Evolutionary conservation across 73 alveolate genomes (phyloP).

Genomic region (Paramecium sonneborni): DNA sequence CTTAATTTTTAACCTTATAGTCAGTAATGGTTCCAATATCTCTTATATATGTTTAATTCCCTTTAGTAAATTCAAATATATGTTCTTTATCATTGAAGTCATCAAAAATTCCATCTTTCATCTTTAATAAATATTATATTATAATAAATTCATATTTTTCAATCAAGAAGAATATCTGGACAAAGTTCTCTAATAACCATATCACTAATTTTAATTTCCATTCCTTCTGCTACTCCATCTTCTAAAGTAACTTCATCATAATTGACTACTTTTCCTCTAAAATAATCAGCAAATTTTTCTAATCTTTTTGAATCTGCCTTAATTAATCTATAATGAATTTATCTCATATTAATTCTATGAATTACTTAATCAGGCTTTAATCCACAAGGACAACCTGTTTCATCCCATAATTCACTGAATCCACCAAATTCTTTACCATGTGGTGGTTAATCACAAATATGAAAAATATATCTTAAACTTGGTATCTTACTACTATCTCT

Average conservation of each 20-base stretch:
- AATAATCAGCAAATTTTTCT: constrained; percentile 45
- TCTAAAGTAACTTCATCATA: constrained; percentile 64
- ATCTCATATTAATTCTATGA: constrained; percentile 59
- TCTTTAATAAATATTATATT: background rate
- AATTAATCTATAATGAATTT: constrained; percentile 62
- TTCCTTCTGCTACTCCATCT: constrained; percentile 58
- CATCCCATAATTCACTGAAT: constrained; percentile 64
- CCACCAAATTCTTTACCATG: constrained; percentile 81
- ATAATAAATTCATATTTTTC: constrained; percentile 9
- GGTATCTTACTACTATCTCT: constrained; percentile 77
- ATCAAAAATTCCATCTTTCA: background rate
- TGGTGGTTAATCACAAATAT: constrained; percentile 91
- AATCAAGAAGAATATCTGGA: constrained; percentile 57
- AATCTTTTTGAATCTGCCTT: constrained; percentile 48
- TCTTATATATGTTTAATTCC: background rate
- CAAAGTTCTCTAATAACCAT: constrained; percentile 67
- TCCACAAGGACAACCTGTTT: constrained; percentile 59
- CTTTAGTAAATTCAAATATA: background rate
- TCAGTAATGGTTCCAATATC: constrained; percentile 20
- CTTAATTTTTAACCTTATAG: background rate
- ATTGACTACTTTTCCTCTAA: constrained; percentile 40
- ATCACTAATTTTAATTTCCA: constrained; percentile 65
- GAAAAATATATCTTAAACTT: constrained; percentile 83
- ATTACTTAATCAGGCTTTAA: constrained; percentile 38
- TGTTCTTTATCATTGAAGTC: background rate